Evolutionary conservation across 2,329 filamentous ascomycete species (phyloP).

Genomic region (Calycina marina): DNA sequence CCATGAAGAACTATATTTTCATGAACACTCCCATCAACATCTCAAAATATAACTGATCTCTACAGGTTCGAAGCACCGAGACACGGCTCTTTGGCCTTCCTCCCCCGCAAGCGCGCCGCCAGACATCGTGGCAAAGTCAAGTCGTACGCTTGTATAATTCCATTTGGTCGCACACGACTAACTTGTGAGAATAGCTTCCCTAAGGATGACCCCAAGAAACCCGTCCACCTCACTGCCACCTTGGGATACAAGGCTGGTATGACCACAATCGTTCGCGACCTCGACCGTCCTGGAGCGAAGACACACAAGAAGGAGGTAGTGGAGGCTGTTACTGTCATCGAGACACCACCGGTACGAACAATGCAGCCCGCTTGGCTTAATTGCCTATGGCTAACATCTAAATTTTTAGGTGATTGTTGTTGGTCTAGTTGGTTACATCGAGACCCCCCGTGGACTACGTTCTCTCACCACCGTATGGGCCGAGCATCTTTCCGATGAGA

Average conservation of each 20-base stretch:
- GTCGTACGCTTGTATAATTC: conserved; percentile 51
- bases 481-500: conserved; percentile 95
- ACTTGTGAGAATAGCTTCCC: conserved; percentile 79
- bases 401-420: conserved; percentile 86
- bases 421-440: conserved; percentile 99
- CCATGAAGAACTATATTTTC: neutral
- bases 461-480: conserved; percentile 99
- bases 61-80: conserved; percentile 50
- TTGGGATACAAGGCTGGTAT: conserved; percentile 99
- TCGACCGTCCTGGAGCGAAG: conserved; percentile 98
- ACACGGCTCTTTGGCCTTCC: conserved; percentile 83
- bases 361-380: conserved; percentile 65
- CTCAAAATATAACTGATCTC: too few relatives aligned
- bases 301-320: conserved; percentile 98
- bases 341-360: conserved; percentile 90
- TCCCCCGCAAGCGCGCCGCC: conserved; percentile 83
- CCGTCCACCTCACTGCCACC: conserved; percentile 91
- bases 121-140: conserved; percentile 96
- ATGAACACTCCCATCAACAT: neutral
- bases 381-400: conserved; percentile 57
- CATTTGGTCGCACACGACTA: too few relatives aligned
- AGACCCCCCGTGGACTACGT: conserved; percentile 97
- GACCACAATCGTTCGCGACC: conserved; percentile 92
- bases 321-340: conserved; percentile 75
- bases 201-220: conserved; percentile 99